Evolutionary conservation across 805 yeast species (phyloP).

Genomic region (Yarrowia porcina): DNA sequence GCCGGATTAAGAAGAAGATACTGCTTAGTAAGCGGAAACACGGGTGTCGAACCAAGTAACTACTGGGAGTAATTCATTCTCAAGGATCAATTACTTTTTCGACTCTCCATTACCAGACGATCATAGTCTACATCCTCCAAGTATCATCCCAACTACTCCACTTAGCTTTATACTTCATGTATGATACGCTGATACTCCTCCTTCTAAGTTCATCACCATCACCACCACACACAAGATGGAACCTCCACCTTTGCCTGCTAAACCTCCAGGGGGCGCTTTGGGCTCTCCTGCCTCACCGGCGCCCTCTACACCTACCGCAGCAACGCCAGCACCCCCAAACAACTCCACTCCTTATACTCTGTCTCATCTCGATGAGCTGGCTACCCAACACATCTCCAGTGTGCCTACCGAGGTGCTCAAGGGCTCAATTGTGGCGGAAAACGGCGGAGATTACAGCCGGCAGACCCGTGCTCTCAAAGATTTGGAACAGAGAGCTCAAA

Average conservation of each 20-base stretch:
- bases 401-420: not conserved
- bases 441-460: constrained; percentile 11
- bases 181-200: no score
- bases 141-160: no score
- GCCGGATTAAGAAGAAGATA: no score
- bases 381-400: not conserved
- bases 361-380: not conserved
- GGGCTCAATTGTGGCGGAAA: constrained; percentile 11
- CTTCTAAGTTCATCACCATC: not conserved
- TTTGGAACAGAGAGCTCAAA: constrained; percentile 5
- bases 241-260: constrained; percentile 19
- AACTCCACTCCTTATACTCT: not conserved
- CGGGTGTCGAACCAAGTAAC: no score
- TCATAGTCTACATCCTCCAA: no score
- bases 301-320: not conserved
- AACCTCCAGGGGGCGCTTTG: not conserved
- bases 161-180: no score
- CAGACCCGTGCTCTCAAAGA: constrained; percentile 18
- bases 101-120: no score
- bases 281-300: not conserved
- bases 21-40: no score
- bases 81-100: no score
- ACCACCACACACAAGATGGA: not conserved
- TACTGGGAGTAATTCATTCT: no score
- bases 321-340: not conserved